Conservation (phyloP, 257 asterid genomes). For the Perilla frutescens region DNA sequence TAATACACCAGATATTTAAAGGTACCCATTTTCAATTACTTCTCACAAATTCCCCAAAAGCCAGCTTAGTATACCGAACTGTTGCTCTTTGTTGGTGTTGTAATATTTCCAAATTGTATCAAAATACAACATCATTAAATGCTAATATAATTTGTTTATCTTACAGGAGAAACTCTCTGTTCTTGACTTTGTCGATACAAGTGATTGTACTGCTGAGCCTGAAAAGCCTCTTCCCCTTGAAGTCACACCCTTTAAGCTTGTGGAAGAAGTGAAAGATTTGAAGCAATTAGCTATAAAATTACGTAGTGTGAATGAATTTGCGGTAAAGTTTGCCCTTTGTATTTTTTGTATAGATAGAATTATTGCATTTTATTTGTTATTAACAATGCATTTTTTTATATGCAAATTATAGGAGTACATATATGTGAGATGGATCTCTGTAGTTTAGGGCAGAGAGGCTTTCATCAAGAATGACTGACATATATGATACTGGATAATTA, state of each 20-base stretch:
- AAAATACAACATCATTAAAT: neutral
- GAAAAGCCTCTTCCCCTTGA: slow-evolving; percentile 72
- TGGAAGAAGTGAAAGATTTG: slow-evolving; percentile 88
- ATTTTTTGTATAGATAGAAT: slow-evolving; percentile 12
- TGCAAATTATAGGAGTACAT: neutral
- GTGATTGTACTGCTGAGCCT: slow-evolving; percentile 51
- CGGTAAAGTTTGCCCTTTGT: slow-evolving; percentile 57
- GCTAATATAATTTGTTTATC: slow-evolving; percentile 27
- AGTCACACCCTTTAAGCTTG: slow-evolving; percentile 74
- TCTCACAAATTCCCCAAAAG: neutral
- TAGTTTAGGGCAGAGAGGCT: slow-evolving; percentile 5
- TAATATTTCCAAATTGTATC: slow-evolving; percentile 13
- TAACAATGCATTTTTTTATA: slow-evolving; percentile 5
- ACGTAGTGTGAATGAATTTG: slow-evolving; percentile 77
- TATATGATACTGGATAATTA: neutral
- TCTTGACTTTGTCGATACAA: slow-evolving; percentile 73
- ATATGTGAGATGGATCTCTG: neutral
- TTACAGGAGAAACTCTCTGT: slow-evolving; percentile 71
- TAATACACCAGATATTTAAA: neutral
- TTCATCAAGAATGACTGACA: neutral
- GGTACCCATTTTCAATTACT: neutral
- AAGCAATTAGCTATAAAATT: slow-evolving; percentile 80
- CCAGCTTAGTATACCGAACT: neutral
- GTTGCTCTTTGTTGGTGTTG: slow-evolving; percentile 5
- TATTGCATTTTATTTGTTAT: slow-evolving; percentile 11